phyloP scores from a whole-genome alignment of 306 rosid genomes.

The Hylodesmum podocarpum region DNA sequence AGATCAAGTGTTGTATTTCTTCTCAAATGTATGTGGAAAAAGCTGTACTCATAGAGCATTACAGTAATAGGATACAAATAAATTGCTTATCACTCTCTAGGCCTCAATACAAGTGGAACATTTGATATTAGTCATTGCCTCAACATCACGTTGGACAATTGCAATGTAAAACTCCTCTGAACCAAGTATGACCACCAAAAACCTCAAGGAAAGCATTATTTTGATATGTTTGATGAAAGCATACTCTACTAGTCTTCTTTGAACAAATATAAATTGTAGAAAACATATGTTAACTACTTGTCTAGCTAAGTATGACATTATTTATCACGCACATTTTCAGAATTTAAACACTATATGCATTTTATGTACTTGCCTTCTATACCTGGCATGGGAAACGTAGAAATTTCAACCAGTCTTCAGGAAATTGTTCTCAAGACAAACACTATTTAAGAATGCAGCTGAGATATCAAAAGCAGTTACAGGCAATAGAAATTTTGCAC shows the following conservation, averaged over 20 bases:
- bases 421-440: background rate
- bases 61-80: background rate
- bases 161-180: background rate
- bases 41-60: background rate
- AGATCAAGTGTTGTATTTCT: background rate
- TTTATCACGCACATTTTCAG: background rate
- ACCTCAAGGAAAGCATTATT: no score
- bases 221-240: background rate
- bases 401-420: background rate
- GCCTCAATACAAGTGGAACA: background rate
- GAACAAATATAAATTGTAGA: background rate
- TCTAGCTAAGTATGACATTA: background rate
- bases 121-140: background rate
- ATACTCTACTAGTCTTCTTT: background rate
- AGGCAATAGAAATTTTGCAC: background rate
- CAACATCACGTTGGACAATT: background rate
- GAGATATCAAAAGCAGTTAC: background rate
- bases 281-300: background rate
- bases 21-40: background rate
- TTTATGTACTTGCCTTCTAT: background rate
- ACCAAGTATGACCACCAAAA: background rate
- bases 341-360: background rate
- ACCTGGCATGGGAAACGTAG: background rate
- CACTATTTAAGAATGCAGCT: background rate
- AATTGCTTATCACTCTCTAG: background rate